A percentile compares a stretch with the other conserved stretches of the same genome.
Conservation (phyloP, 2,329 filamentous ascomycete species). For the Gnomoniopsis sp. region DNA sequence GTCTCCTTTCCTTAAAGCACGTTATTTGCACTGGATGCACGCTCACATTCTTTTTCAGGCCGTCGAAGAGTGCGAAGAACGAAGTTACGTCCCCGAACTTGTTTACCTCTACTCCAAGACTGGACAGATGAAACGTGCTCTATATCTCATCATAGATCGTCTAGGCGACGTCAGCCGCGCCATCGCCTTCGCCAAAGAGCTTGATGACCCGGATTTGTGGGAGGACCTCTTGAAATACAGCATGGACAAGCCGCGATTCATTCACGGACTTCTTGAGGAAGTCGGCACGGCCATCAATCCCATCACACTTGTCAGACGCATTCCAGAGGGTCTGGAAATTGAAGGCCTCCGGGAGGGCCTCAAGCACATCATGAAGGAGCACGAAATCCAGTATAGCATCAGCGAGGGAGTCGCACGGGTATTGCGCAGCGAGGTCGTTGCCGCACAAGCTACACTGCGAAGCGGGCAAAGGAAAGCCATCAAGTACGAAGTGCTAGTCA, state of each 20-base stretch:
- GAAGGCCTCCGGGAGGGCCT: conserved; percentile 85
- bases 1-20: neutral
- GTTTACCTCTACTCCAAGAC: conserved; percentile 95
- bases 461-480: conserved; percentile 79
- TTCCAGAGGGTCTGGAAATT: conserved; percentile 90
- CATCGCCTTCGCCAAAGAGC: conserved; percentile 90
- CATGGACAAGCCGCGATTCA: conserved; percentile 97
- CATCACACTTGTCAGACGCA: conserved; percentile 82
- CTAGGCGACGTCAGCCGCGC: conserved; percentile 87
- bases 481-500: conserved; percentile 73
- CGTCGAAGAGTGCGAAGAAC: conserved; percentile 73
- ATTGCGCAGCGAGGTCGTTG: conserved; percentile 79
- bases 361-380: conserved; percentile 87
- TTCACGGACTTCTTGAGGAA: conserved; percentile 85
- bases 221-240: conserved; percentile 91
- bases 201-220: conserved; percentile 91
- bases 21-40: too few relatives aligned
- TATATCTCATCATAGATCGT: conserved; percentile 92
- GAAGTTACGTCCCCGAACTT: conserved; percentile 84
- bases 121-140: conserved; percentile 84
- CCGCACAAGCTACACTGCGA: conserved; percentile 76
- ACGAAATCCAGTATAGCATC: conserved; percentile 92
- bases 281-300: conserved; percentile 93
- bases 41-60: conserved; percentile 40
- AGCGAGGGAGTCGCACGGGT: conserved; percentile 86